A percentile compares a stretch with the other conserved stretches of the same genome.
phyloP scores from a whole-genome alignment of 495 filamentous ascomycete species.

The Xylaria palmicola region DNA sequence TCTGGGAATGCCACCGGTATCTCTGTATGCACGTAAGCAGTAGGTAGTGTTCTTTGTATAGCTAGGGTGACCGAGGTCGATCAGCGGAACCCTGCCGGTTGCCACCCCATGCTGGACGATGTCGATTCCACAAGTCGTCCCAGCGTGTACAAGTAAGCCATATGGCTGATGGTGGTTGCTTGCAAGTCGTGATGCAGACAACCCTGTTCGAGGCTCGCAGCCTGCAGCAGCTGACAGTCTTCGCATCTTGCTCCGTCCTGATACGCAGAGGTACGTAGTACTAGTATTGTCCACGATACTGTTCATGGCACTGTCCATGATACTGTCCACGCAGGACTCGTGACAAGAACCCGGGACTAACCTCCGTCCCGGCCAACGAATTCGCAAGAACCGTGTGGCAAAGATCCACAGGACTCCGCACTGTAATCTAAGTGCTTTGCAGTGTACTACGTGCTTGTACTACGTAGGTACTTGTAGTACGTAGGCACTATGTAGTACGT shows the following conservation, averaged over 20 bases:
- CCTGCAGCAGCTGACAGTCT: not conserved
- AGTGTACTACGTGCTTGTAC: not conserved
- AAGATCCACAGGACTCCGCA: not conserved
- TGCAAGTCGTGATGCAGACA: not conserved
- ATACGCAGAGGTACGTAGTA: too few species aligned
- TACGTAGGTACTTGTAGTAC: too few species aligned
- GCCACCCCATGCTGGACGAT: not conserved
- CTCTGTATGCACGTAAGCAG: too few species aligned
- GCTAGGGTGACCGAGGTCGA: conserved; percentile 1
- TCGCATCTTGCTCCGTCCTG: not conserved
- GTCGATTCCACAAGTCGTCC: not conserved
- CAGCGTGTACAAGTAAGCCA: not conserved
- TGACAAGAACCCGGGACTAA: too few species aligned
- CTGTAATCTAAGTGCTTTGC: too few species aligned
- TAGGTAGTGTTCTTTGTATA: not conserved
- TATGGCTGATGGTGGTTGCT: not conserved
- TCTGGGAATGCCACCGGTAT: not conserved
- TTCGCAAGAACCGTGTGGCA: not conserved
- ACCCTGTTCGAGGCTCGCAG: not conserved
- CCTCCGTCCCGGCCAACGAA: too few species aligned
- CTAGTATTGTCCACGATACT: too few species aligned
- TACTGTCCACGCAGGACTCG: too few species aligned
- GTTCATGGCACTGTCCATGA: too few species aligned
- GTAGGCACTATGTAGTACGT: too few species aligned
- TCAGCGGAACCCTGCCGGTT: not conserved